Conservation (phyloP, 768 basidiomycete genomes). For the Pulveroboletus sp. region DNA sequence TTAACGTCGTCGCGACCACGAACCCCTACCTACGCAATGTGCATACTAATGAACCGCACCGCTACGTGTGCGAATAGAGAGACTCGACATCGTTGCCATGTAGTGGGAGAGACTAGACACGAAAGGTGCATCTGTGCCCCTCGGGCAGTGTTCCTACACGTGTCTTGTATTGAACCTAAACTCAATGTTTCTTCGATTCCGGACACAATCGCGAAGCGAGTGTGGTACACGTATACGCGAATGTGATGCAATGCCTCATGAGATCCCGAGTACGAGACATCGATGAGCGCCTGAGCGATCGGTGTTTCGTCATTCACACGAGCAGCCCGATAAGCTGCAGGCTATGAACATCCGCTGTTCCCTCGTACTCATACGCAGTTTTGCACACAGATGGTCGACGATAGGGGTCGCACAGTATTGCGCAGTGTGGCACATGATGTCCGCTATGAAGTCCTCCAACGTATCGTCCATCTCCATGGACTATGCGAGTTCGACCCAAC, state of each 20-base stretch:
- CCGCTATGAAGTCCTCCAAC: not conserved
- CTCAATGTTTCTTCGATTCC: not conserved
- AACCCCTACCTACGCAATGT: not conserved
- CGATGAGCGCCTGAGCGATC: not conserved
- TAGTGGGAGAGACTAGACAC: not conserved
- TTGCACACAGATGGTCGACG: not conserved
- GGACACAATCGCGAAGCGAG: not conserved
- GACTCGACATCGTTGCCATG: not conserved
- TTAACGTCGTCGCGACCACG: too few species aligned
- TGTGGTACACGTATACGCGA: not conserved
- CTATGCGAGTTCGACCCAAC: not conserved
- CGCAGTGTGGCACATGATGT: not conserved
- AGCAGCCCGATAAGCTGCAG: not conserved
- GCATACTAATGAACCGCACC: not conserved
- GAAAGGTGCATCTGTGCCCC: not conserved
- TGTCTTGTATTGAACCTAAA: constrained; percentile 10
- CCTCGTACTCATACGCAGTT: not conserved
- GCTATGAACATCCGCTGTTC: not conserved
- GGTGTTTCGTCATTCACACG: not conserved
- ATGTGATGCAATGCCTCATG: not conserved
- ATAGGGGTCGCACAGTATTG: not conserved
- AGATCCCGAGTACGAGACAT: not conserved
- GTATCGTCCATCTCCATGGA: not conserved
- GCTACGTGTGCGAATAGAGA: too few species aligned
- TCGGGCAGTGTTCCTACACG: not conserved